A percentile compares a stretch with the other conserved stretches of the same genome.
These are phyloP conservation scores for Acacia pycnantha DNA, from an alignment of 331 rosid species.

Conservation along the genomic window DNA sequence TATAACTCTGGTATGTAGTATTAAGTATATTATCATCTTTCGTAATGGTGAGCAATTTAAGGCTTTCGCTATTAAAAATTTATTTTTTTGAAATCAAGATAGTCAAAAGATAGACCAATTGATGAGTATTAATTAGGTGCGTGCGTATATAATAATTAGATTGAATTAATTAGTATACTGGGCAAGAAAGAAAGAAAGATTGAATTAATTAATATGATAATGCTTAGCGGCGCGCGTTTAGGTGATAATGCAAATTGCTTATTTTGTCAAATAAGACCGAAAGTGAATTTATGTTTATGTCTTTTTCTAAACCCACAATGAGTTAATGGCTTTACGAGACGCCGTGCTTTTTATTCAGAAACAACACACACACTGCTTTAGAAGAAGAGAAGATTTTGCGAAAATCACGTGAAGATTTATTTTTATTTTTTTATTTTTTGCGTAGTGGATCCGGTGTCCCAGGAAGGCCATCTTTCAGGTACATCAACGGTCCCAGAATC, in stretches of 20 bases:
- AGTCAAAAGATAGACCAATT: constrained; percentile 40
- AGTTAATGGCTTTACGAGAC: too few relatives aligned
- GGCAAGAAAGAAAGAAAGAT: too few relatives aligned
- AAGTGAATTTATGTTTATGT: constrained; percentile 10
- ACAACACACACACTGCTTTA: too few relatives aligned
- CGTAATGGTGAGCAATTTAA: neutral
- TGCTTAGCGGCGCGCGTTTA: constrained; percentile 36
- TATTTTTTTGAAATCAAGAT: neutral
- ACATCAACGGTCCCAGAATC: too few relatives aligned
- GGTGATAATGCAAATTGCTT: constrained; percentile 22
- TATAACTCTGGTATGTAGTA: neutral
- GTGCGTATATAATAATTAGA: constrained; percentile 10
- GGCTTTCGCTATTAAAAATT: neutral
- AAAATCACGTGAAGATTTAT: too few relatives aligned
- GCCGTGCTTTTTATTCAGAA: too few relatives aligned
- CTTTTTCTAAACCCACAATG: neutral
- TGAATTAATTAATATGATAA: constrained; percentile 7
- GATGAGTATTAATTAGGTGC: constrained; percentile 21
- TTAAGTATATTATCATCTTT: neutral
- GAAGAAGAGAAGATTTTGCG: too few relatives aligned
- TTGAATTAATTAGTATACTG: neutral
- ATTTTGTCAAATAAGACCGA: constrained; percentile 27
- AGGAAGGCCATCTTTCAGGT: too few relatives aligned
- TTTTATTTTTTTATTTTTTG: too few relatives aligned
- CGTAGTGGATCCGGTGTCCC: too few relatives aligned